Conservation (phyloP, 768 basidiomycete species). For the Nidula microcarpa region DNA sequence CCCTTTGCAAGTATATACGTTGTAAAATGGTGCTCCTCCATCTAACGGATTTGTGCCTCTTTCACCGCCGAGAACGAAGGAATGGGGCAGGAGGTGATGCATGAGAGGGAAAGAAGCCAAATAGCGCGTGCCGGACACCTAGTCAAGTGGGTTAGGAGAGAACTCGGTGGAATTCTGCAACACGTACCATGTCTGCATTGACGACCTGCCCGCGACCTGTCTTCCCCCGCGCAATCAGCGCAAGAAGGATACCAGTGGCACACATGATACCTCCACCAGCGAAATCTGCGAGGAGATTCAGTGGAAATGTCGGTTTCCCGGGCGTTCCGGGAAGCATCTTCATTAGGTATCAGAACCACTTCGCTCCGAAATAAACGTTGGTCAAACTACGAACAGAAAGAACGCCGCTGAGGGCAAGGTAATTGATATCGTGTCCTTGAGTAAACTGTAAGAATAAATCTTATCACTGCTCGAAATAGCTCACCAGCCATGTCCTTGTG, state of each 20-base stretch:
- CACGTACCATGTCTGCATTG: constrained; percentile 67
- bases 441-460: background rate
- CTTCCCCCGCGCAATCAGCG: constrained; percentile 61
- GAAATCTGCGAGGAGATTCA: constrained; percentile 80
- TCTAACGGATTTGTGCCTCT: constrained; percentile 65
- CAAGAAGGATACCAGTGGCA: constrained; percentile 69
- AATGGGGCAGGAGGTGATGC: constrained; percentile 29
- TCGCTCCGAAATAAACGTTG: background rate
- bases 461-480: constrained; percentile 5
- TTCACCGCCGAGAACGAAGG: constrained; percentile 32
- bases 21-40: constrained; percentile 78
- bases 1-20: constrained; percentile 68
- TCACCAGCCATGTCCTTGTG: constrained; percentile 76
- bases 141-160: background rate
- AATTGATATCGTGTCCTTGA: constrained; percentile 81
- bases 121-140: constrained; percentile 82
- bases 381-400: constrained; percentile 44
- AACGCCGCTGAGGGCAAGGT: constrained; percentile 75
- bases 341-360: background rate
- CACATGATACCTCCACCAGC: constrained; percentile 78
- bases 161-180: background rate
- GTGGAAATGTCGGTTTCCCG: constrained; percentile 66
- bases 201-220: constrained; percentile 75
- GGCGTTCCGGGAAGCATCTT: constrained; percentile 66
- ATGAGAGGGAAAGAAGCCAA: constrained; percentile 70